Conservation (phyloP, 345 rosid species). For the Pugionium cornutum region DNA sequence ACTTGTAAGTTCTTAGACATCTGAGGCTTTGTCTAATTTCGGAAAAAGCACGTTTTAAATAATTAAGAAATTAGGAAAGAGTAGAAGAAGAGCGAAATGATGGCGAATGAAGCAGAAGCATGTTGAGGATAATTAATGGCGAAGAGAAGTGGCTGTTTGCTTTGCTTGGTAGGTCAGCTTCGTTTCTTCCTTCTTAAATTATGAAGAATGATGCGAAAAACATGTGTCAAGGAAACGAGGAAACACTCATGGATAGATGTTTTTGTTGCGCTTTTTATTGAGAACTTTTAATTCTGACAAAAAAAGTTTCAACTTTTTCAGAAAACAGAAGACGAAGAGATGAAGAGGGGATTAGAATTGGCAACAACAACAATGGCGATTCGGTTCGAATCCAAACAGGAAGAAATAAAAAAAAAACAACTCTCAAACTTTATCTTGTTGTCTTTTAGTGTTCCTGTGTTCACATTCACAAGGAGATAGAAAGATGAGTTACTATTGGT, state of each 20-base stretch:
- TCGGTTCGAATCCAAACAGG: slow-evolving; percentile 37
- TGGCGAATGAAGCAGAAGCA: slow-evolving; percentile 28
- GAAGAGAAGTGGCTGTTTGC: slow-evolving; percentile 10
- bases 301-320: slow-evolving; percentile 5
- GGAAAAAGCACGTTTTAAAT: not conserved
- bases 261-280: slow-evolving; percentile 11
- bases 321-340: slow-evolving; percentile 29
- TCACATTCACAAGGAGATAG: slow-evolving; percentile 24
- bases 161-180: slow-evolving; percentile 45
- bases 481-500: slow-evolving; percentile 24
- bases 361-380: slow-evolving; percentile 28
- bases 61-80: slow-evolving; percentile 2
- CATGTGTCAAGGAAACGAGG: slow-evolving; percentile 45
- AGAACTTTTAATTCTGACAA: not conserved
- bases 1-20: slow-evolving; percentile 51
- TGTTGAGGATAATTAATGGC: slow-evolving; percentile 29
- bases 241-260: slow-evolving; percentile 32
- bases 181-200: slow-evolving; percentile 18
- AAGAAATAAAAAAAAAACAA: slow-evolving; percentile 30
- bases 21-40: slow-evolving; percentile 23
- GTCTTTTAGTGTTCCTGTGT: slow-evolving; percentile 35
- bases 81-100: not conserved
- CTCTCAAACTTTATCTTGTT: slow-evolving; percentile 34
- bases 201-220: slow-evolving; percentile 44
- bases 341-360: slow-evolving; percentile 1